These are phyloP conservation scores for Aurantiochytrium sp. DNA, from an alignment of 108 stramenopile genomes.

Conservation along the genomic window DNA sequence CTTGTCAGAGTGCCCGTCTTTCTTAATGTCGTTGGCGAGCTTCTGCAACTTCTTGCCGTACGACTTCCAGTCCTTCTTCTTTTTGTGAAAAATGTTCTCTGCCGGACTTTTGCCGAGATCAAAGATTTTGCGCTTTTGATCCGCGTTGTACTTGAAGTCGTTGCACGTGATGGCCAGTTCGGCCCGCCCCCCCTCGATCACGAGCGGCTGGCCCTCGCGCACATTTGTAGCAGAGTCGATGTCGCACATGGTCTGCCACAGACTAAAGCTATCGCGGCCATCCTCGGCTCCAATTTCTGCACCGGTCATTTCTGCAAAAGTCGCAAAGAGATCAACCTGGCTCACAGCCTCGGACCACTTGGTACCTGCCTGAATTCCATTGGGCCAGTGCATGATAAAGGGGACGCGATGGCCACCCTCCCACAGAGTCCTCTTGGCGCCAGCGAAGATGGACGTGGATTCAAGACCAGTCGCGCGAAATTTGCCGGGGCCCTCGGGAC, in stretches of 20 bases:
- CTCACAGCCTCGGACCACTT: background rate
- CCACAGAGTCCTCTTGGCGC: background rate
- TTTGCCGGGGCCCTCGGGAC: background rate
- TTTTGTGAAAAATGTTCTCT: too few species aligned
- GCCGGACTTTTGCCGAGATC: too few species aligned
- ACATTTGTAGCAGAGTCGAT: too few species aligned
- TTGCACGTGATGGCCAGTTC: too few species aligned
- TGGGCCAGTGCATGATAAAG: background rate
- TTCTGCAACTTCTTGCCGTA: too few species aligned
- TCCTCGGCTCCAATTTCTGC: background rate
- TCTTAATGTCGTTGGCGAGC: too few species aligned
- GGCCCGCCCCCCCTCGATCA: too few species aligned
- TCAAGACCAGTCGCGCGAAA: background rate
- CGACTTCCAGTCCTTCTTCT: too few species aligned
- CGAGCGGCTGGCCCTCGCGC: too few species aligned
- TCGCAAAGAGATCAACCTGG: background rate
- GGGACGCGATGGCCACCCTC: background rate
- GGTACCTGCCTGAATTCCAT: background rate
- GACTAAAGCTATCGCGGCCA: background rate
- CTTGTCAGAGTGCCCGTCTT: too few species aligned
- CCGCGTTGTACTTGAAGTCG: too few species aligned
- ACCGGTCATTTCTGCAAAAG: background rate
- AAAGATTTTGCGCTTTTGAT: too few species aligned
- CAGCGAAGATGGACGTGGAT: background rate
- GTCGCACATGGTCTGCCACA: background rate